Evolutionary conservation across 2,329 filamentous ascomycete genomes (phyloP).

Genomic region (Diaporthe amygdali): DNA sequence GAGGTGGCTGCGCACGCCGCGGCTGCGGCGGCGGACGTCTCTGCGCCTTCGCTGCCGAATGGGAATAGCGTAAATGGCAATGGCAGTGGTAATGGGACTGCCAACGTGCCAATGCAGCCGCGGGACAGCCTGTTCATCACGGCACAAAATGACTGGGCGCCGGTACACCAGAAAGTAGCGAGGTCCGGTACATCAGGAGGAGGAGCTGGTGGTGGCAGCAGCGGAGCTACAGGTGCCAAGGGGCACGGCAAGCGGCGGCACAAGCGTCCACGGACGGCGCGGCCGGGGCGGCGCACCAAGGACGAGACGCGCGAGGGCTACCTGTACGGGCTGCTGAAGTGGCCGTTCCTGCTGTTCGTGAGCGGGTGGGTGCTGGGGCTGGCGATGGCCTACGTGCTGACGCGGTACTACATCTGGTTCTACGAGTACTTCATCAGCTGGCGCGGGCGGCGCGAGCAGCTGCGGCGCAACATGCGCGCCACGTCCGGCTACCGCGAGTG

Average conservation of each 20-base stretch:
- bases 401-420: slow-evolving; percentile 85
- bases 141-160: slow-evolving; percentile 95
- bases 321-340: slow-evolving; percentile 87
- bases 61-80: slow-evolving; percentile 6
- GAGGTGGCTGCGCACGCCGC: slow-evolving; percentile 45
- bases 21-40: slow-evolving; percentile 43
- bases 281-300: slow-evolving; percentile 65
- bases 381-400: slow-evolving; percentile 76
- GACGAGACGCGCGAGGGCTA: slow-evolving; percentile 96
- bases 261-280: slow-evolving; percentile 33
- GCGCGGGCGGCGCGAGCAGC: slow-evolving; percentile 76
- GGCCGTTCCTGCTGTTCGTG: slow-evolving; percentile 84
- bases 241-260: slow-evolving; percentile 44
- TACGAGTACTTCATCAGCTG: slow-evolving; percentile 94
- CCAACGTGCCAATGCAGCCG: slow-evolving; percentile 12
- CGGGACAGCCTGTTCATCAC: slow-evolving; percentile 68
- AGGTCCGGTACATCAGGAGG: slow-evolving; percentile 22
- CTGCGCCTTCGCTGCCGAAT: slow-evolving; percentile 24
- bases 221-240: slow-evolving; percentile 39
- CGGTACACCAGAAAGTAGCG: slow-evolving; percentile 74
- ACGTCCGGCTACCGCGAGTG: slow-evolving; percentile 83
- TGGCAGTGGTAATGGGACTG: slow-evolving; percentile 21
- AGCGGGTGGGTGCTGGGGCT: slow-evolving; percentile 81
- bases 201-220: slow-evolving; percentile 36
- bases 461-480: slow-evolving; percentile 73